phyloP scores from a whole-genome alignment of 2,329 filamentous ascomycete genomes.

The Ceratocystis cacaofunesta region DNA sequence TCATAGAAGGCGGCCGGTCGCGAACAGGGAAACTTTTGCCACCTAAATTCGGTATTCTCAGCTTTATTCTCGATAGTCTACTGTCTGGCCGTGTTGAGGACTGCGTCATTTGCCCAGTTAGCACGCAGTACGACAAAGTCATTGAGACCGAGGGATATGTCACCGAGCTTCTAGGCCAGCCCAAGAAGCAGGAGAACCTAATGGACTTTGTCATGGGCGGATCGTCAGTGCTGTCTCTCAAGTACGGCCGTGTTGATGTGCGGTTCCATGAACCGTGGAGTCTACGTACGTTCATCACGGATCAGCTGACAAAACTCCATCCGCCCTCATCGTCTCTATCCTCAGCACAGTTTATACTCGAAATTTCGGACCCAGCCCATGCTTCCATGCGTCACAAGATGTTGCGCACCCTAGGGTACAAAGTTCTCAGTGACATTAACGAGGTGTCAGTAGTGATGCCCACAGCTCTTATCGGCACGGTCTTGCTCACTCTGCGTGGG shows the following conservation, averaged over 20 bases:
- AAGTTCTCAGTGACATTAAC: conserved; percentile 88
- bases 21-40: conserved; percentile 85
- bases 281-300: conserved; percentile 61
- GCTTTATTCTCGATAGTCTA: conserved; percentile 80
- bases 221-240: conserved; percentile 75
- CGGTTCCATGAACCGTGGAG: conserved; percentile 97
- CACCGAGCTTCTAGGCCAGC: conserved; percentile 79
- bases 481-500: conserved; percentile 77
- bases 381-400: conserved; percentile 52
- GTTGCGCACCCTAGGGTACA: conserved; percentile 76
- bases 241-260: conserved; percentile 83
- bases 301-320: conserved; percentile 42
- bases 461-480: conserved; percentile 85
- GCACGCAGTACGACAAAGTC: conserved; percentile 96
- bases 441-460: conserved; percentile 96
- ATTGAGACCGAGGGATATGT: conserved; percentile 97
- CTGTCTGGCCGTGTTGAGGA: conserved; percentile 79
- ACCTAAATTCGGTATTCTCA: conserved; percentile 90
- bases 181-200: conserved; percentile 90
- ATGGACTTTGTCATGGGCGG: conserved; percentile 71
- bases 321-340: conserved; percentile 27
- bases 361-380: conserved; percentile 28
- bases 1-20: conserved; percentile 88
- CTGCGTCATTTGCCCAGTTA: conserved; percentile 86
- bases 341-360: conserved; percentile 27